Percentiles rank a stretch among this genome's conserved stretches.
Evolutionary conservation across 2,329 filamentous ascomycete genomes (phyloP).

Genomic region (Penicillium frequentans): DNA sequence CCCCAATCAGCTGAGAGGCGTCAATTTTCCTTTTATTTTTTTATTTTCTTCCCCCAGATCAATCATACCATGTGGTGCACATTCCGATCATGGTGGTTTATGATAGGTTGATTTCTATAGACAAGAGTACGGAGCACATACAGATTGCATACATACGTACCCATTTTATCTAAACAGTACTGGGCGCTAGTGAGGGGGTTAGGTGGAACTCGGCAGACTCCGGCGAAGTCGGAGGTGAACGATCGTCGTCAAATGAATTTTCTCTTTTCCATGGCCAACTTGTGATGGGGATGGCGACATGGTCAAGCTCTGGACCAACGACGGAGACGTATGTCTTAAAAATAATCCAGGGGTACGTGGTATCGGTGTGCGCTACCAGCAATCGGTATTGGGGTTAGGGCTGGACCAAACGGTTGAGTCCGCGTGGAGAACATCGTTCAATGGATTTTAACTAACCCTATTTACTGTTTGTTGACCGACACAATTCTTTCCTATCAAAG

Average conservation of each 20-base stretch:
- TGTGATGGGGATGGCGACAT: not conserved
- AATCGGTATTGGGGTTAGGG: constrained; percentile 1
- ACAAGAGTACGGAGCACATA: no score
- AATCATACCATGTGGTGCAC: not conserved
- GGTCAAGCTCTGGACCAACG: not conserved
- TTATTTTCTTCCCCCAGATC: not conserved
- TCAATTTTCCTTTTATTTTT: not conserved
- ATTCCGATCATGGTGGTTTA: not conserved
- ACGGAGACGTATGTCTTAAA: not conserved
- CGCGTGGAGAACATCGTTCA: not conserved
- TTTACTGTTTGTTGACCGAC: not conserved
- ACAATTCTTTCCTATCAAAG: not conserved
- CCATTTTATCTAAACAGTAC: not conserved
- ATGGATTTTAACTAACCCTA: not conserved
- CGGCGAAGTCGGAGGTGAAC: not conserved
- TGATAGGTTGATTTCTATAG: not conserved
- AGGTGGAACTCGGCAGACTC: constrained; percentile 1
- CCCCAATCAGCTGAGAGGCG: not conserved
- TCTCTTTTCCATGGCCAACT: not conserved
- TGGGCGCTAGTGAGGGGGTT: not conserved
- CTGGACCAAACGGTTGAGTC: not conserved
- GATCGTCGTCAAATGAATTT: not conserved
- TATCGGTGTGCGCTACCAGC: not conserved
- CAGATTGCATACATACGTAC: not conserved
- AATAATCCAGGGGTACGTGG: not conserved